Conservation (phyloP, 2,329 filamentous ascomycete genomes). For the Blumeria hordei region DNA sequence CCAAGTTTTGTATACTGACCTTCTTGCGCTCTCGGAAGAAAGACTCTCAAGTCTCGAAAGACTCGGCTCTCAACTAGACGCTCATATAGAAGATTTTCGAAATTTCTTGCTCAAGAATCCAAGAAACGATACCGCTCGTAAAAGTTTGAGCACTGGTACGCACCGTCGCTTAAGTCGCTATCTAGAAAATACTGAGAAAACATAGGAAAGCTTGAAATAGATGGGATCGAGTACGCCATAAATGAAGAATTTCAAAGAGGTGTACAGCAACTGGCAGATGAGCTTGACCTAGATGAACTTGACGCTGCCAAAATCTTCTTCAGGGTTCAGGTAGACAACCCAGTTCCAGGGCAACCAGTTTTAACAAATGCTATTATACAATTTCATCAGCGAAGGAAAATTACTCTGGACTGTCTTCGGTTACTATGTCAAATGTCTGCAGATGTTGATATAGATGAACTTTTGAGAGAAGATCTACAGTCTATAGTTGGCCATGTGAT, state of each 20-base stretch:
- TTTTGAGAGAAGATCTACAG: slow-evolving; percentile 26
- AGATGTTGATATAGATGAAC: slow-evolving; percentile 15
- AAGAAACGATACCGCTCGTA: slow-evolving; percentile 53
- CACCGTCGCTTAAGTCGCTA: not conserved
- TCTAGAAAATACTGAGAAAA: slow-evolving; percentile 7
- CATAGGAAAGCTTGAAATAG: slow-evolving; percentile 50
- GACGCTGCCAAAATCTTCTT: slow-evolving; percentile 58
- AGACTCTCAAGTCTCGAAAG: slow-evolving; percentile 47
- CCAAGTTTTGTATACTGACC: slow-evolving; percentile 65
- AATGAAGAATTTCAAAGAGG: slow-evolving; percentile 76
- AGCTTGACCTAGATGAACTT: slow-evolving; percentile 72
- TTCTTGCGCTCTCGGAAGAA: slow-evolving; percentile 50
- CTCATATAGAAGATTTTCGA: slow-evolving; percentile 40
- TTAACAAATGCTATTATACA: slow-evolving; percentile 61
- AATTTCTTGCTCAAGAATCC: slow-evolving; percentile 50
- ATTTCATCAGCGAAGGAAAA: slow-evolving; percentile 69
- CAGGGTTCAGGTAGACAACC: slow-evolving; percentile 43
- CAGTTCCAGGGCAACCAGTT: slow-evolving; percentile 44
- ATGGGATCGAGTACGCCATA: slow-evolving; percentile 50
- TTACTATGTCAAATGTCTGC: slow-evolving; percentile 41
- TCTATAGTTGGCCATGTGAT: slow-evolving; percentile 27
- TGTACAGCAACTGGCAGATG: slow-evolving; percentile 60
- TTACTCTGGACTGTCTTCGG: slow-evolving; percentile 61
- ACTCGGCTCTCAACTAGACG: slow-evolving; percentile 38
- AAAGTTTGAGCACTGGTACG: slow-evolving; percentile 42